Base-by-base conservation (phyloP, 106 monocot species). In the Dactylorhiza incarnata region DNA sequence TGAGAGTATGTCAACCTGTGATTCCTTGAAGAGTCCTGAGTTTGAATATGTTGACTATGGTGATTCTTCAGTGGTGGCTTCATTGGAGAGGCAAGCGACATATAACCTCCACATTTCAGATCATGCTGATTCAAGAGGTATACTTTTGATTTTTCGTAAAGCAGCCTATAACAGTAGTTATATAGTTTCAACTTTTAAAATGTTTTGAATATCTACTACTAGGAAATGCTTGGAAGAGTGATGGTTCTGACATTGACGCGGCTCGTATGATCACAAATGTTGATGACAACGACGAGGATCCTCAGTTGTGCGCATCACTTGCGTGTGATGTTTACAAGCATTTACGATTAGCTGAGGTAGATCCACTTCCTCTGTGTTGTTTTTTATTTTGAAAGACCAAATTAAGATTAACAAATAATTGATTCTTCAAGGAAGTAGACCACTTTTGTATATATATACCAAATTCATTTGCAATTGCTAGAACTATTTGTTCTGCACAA, bases 41-140 rank as follows among this genome's bases (percentile, higher is more conserved):
- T 82, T 93, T 79, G 93, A 96, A 75, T 96, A 96, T 68, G 81
- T 96, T 77, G 96, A 96, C 71, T 86, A 87, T 73, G 87, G 68
- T 5, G 89, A 96, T 61, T 89, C 89, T 61, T 84, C 84, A 50
- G 23, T 76, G n/a, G 59, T 92, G 12, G 86, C 86, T 78, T 90
- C 88, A 43, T 79, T 95, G 74, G 92, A 90, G 82, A 83, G 88
- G 63, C 73, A 76, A 69, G 85, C 92, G 71, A 84, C 74, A 45
- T 74, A 86, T 13, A 88, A 88, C 73, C 86, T 92, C 15, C 83
- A 73, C 43, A 92, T 95, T 52, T 88, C 90, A 45, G 95, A 95
- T 48, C 9, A 68, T 75, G 10, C 74, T 25, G 68, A 82, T 74
- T 48, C 67, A 55, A 62, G 63, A 72, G 90, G 89, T 95, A 45